Base-by-base conservation (phyloP, 2,329 filamentous ascomycete species). In the Stagonosporopsis vannaccii region DNA sequence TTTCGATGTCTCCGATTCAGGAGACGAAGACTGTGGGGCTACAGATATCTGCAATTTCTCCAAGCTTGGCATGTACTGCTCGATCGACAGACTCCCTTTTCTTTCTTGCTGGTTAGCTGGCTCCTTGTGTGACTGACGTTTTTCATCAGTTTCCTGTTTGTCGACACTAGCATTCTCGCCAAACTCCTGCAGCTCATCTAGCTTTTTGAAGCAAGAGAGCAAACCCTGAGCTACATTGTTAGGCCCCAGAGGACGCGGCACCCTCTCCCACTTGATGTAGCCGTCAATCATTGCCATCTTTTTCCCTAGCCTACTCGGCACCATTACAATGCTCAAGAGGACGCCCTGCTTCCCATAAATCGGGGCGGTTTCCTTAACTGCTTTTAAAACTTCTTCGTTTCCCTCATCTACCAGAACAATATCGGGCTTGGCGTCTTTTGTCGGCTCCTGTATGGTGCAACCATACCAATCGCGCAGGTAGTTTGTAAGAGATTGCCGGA, bases 371-470 rank as follows among this genome's bases (percentile, higher is more conserved):
- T 41, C 30, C 8, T 52, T 23, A 7, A 61, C 52, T 19, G 23
- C 47, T 6, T 58, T 40, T 15, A 28, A 3, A 4, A 53, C 33
- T 6, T 53, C 42, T 17, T 55, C 37, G n/a, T 60, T 58, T 1
- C 61, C 59, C 32, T 63, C 59, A 17, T 62, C 61, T 11, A 63
- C 42, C 17, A 63, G 12, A 15, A 60, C 20, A 11, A 63, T 53
- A 25, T 63, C 53, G 7, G 56, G 56, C 2, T 30, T 47, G 25
- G 45, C 35, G 20, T 62, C 47, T n/a, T 47, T 22, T 23, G 28
- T 51, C 6, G 25, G 35, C 5, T 59, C 50, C 15, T 61, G 23
- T 15, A 63, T 23, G 1, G 9, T 30, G 40, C 51, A 61, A 4
- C 46, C 17, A 23, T 41, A 62, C 59, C 55, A 59, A 6, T 58